phyloP scores from a whole-genome alignment of 116 monocot genomes.

The Thalassia testudinum region DNA sequence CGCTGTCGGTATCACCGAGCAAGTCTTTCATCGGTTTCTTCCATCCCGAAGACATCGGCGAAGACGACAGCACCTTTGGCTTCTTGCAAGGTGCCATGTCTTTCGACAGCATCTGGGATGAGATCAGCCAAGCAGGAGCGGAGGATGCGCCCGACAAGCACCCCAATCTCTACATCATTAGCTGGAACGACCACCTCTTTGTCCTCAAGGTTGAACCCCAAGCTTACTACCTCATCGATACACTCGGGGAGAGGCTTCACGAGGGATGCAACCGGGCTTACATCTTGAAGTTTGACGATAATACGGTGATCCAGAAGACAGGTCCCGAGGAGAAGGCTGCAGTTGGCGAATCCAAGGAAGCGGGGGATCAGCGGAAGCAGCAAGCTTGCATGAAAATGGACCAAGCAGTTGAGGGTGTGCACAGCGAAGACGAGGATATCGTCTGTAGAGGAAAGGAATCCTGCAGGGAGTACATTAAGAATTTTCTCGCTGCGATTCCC shows the following conservation, averaged over 20 bases:
- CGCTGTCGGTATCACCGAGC: constrained; percentile 19
- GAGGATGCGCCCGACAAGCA: neutral
- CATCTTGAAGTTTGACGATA: constrained; percentile 37
- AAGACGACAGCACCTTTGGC: constrained; percentile 7
- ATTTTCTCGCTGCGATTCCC: constrained; percentile 56
- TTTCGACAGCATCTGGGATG: constrained; percentile 46
- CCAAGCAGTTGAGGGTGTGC: neutral
- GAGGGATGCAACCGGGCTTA: constrained; percentile 58
- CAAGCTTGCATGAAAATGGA: neutral
- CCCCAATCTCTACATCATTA: constrained; percentile 39
- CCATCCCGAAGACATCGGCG: constrained; percentile 26
- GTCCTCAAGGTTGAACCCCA: constrained; percentile 33
- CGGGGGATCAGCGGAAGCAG: constrained; percentile 2
- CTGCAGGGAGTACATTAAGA: constrained; percentile 56
- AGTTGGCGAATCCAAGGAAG: neutral
- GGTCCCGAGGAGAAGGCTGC: neutral
- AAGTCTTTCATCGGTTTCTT: constrained; percentile 60
- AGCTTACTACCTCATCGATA: constrained; percentile 41
- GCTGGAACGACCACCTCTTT: constrained; percentile 80
- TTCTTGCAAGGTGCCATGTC: constrained; percentile 48
- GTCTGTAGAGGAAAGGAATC: constrained; percentile 44
- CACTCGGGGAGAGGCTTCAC: constrained; percentile 43
- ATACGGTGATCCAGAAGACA: constrained; percentile 14
- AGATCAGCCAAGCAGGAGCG: constrained; percentile 11
- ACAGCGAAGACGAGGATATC: constrained; percentile 1